These are phyloP conservation scores for Pterocarpus santalinus DNA, from an alignment of 306 rosid species.

Conservation along the genomic window DNA sequence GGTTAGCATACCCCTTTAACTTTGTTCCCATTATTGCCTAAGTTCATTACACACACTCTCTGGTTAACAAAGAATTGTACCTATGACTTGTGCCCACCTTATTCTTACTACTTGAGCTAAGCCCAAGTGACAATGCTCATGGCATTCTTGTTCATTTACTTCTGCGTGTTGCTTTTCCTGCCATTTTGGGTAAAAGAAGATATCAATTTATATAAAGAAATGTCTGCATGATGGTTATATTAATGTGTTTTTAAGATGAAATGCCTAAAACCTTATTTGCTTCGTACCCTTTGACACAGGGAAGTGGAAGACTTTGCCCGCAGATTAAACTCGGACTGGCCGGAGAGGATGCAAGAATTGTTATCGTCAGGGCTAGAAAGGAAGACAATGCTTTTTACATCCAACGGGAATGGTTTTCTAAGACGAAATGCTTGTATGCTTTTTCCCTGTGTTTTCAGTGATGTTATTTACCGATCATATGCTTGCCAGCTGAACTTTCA, in stretches of 20 bases:
- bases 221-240: conserved; percentile 28
- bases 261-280: conserved; percentile 33
- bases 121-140: conserved; percentile 10
- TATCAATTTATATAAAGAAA: conserved; percentile 16
- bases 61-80: conserved; percentile 16
- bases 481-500: conserved; percentile 34
- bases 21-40: conserved; percentile 16
- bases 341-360: conserved; percentile 90
- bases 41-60: not conserved
- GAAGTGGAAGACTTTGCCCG: conserved; percentile 97
- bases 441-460: conserved; percentile 23
- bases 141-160: conserved; percentile 28
- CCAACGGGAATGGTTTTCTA: conserved; percentile 66
- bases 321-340: conserved; percentile 94
- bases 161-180: not conserved
- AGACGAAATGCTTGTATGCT: conserved; percentile 70
- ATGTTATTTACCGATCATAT: conserved; percentile 29
- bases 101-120: conserved; percentile 21
- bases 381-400: conserved; percentile 58
- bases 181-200: conserved; percentile 17
- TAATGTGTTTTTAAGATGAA: conserved; percentile 15
- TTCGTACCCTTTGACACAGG: conserved; percentile 60
- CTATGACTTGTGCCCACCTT: conserved; percentile 16
- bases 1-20: conserved; percentile 16
- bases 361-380: conserved; percentile 81